Conservation (phyloP, 2,329 filamentous ascomycete species). For the Nemania bipapillata region DNA sequence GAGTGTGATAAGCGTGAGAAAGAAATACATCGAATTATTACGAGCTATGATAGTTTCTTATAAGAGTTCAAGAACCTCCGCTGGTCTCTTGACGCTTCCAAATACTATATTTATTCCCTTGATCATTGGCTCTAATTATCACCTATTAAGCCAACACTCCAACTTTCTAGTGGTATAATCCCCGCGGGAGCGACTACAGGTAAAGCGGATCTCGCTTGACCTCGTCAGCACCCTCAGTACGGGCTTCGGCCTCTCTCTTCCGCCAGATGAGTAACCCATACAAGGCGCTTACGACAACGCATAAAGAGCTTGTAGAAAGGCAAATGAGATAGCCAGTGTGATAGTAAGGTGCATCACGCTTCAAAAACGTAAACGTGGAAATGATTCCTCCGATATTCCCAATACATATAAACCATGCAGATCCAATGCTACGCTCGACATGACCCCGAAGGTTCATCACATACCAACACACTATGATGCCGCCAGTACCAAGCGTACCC, state of each 20-base stretch:
- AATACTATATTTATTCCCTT: too few relatives aligned
- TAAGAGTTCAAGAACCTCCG: too few relatives aligned
- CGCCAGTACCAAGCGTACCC: constrained; percentile 48
- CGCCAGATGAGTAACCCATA: background rate
- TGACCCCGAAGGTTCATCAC: constrained; percentile 56
- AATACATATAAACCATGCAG: constrained; percentile 50
- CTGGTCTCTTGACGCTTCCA: too few relatives aligned
- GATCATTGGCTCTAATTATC: too few relatives aligned
- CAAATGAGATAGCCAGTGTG: background rate
- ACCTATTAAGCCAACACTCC: too few relatives aligned
- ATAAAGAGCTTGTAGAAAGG: background rate
- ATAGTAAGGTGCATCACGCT: too few relatives aligned
- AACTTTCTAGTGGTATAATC: too few relatives aligned
- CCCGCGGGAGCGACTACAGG: too few relatives aligned
- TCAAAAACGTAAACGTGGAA: background rate
- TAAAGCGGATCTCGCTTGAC: background rate
- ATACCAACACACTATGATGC: constrained; percentile 53
- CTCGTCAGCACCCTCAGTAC: background rate
- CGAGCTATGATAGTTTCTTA: too few relatives aligned
- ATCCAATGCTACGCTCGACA: constrained; percentile 47
- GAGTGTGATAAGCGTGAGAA: too few relatives aligned
- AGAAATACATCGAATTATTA: too few relatives aligned
- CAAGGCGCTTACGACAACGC: background rate
- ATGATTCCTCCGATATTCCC: constrained; percentile 41
- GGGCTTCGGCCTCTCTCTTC: background rate